Percentiles rank a stretch among this genome's conserved stretches.
phyloP scores from a whole-genome alignment of 345 rosid genomes.

The Pistacia vera region DNA sequence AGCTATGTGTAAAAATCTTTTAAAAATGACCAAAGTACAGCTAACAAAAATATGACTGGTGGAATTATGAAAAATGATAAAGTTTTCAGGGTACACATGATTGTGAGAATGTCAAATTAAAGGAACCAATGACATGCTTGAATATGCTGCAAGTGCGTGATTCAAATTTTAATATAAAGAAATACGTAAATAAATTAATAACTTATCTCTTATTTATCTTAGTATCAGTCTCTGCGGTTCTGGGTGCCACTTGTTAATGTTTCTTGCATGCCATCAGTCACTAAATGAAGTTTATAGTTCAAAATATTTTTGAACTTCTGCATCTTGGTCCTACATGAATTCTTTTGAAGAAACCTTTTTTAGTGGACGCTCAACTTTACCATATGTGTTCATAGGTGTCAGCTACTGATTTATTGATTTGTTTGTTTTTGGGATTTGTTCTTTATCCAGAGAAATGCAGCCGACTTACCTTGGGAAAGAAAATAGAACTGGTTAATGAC shows the following conservation, averaged over 20 bases:
- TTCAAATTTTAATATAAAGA: no score
- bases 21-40: no score
- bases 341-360: background rate
- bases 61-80: no score
- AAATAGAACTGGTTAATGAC: constrained; percentile 61
- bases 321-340: background rate
- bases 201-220: background rate
- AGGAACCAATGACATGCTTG: background rate
- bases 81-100: no score
- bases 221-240: background rate
- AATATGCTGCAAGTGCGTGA: background rate
- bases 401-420: no score
- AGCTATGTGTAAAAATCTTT: no score
- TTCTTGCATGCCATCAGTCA: no score
- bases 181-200: no score
- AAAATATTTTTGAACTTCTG: background rate
- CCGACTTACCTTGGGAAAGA: constrained; percentile 62
- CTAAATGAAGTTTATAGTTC: background rate
- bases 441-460: constrained; percentile 53
- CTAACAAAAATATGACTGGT: no score
- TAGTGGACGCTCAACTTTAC: background rate
- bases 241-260: background rate
- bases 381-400: background rate
- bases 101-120: no score
- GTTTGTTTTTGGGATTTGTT: constrained; percentile 19